Base-by-base conservation (phyloP, 2,329 filamentous ascomycete species). In the Alternaria gansuensis region DNA sequence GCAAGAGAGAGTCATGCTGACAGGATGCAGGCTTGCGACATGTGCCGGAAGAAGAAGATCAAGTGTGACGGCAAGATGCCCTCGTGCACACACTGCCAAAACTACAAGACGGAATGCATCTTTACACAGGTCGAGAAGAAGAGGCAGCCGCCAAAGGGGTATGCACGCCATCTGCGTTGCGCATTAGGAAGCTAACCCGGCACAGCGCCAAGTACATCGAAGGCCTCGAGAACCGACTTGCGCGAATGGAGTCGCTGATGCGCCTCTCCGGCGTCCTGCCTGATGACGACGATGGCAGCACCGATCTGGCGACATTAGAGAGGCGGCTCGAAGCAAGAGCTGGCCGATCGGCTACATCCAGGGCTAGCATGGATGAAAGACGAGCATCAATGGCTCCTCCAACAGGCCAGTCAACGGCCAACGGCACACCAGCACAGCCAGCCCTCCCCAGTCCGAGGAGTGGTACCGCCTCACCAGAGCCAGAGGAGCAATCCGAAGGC, bases 101-200 rank as follows among this genome's bases (percentile, higher is more conserved):
- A 97, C 78, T 97, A 97, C 83, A 97, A 97, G 84, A 97, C 93
- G 5, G 93, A 97, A 71, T 99, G 94, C 78, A 87, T 97, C 69
- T 98, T 98, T 75, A 98, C 95, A 0, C 93, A 97, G 76, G 93
- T 98, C 36, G 95, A 99, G 82, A 99, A 99, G 88, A 99, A 99
- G 84, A 87, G 95, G 59, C 95, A 91, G 77, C 94, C 95, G 52
- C 95, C 94, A 1, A 99, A 98, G 83, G 94, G 95, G 93, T 96
- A 59, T 17, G 44, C 45, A 23, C 36, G 3, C 11, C 8, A 4
- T 13, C 3, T 17, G 17, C 33, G 24, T n/a, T 45, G 36, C 33
- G 49, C 9, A 24, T 34, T 31, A 36, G 23, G 36, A 33, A 24
- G 44, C 65, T 61, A 36, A 65, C 57, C 23, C 24, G 17, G 33